Conservation (phyloP, 306 rosid genomes). For the Cicer arietinum region DNA sequence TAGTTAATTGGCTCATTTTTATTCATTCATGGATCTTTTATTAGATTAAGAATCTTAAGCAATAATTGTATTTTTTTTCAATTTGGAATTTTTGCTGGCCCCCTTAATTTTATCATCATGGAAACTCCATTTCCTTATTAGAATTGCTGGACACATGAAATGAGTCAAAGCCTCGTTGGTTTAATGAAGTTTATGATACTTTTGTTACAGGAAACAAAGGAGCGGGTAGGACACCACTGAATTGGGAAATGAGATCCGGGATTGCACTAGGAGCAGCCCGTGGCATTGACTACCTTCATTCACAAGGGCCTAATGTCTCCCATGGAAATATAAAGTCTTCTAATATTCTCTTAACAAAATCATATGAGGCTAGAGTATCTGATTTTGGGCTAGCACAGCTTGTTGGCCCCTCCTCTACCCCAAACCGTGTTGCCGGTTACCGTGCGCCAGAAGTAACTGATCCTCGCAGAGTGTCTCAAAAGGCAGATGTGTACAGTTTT, state of each 20-base stretch:
- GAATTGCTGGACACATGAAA: slow-evolving; percentile 12
- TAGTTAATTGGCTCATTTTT: slow-evolving; percentile 22
- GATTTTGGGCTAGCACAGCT: slow-evolving; percentile 76
- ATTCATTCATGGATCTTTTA: neutral
- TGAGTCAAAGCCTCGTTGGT: neutral
- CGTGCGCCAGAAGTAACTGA: slow-evolving; percentile 77
- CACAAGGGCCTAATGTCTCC: slow-evolving; percentile 64
- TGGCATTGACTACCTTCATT: slow-evolving; percentile 68
- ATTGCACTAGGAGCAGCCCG: slow-evolving; percentile 77
- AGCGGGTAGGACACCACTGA: slow-evolving; percentile 70
- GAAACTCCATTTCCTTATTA: neutral
- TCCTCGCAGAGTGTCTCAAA: slow-evolving; percentile 71
- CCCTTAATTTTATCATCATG: too few species aligned
- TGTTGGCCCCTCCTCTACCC: slow-evolving; percentile 66
- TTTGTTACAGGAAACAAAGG: slow-evolving; percentile 64
- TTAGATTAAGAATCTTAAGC: slow-evolving; percentile 16
- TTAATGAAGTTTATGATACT: slow-evolving; percentile 35
- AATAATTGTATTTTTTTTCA: neutral
- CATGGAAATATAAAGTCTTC: slow-evolving; percentile 79
- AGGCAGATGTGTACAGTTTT: slow-evolving; percentile 79
- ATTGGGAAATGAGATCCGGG: slow-evolving; percentile 66
- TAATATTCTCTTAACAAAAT: slow-evolving; percentile 64
- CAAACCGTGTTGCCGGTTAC: slow-evolving; percentile 68
- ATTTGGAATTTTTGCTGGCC: neutral
- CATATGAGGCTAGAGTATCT: slow-evolving; percentile 67